Conservation (phyloP, 2,329 filamentous ascomycete genomes). For the Fusarium setosum region DNA sequence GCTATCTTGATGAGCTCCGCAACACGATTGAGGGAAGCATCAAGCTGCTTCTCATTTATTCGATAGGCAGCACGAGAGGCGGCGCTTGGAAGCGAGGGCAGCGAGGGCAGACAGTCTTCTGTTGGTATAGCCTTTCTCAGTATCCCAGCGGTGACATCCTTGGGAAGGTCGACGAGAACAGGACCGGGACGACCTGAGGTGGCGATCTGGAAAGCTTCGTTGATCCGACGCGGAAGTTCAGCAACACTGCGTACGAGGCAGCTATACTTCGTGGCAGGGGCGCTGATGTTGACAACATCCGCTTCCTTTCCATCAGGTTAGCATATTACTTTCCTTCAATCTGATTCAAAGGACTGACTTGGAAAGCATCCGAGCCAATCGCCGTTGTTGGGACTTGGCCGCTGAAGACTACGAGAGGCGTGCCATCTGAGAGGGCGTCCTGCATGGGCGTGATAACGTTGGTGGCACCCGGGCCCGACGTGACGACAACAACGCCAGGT, state of each 20-base stretch:
- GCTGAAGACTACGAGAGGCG: constrained; percentile 94
- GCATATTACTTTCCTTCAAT: no score
- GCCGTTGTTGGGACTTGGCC: constrained; percentile 87
- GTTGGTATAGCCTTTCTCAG: constrained; percentile 86
- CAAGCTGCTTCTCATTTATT: constrained; percentile 78
- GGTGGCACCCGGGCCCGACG: constrained; percentile 77
- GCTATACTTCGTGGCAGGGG: no score
- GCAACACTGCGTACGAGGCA: constrained; percentile 53
- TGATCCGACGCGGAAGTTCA: constrained; percentile 92
- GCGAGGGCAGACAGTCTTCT: constrained; percentile 61
- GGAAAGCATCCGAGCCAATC: constrained; percentile 86
- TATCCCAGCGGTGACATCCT: constrained; percentile 91
- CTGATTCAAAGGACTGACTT: constrained; percentile 49
- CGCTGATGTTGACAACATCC: constrained; percentile 81
- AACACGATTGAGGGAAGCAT: constrained; percentile 79
- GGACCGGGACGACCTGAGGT: constrained; percentile 93
- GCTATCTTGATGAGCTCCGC: constrained; percentile 86
- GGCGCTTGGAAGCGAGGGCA: constrained; percentile 86
- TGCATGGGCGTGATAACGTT: constrained; percentile 96
- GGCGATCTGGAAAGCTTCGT: constrained; percentile 98
- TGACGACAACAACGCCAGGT: constrained; percentile 93
- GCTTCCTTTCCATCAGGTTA: constrained; percentile 67
- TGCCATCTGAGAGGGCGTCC: constrained; percentile 90
- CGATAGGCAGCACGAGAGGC: constrained; percentile 81
- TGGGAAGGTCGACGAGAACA: constrained; percentile 94